These are phyloP conservation scores for Gaertneriomyces sp. DNA, from an alignment of 192 early-diverging fungal species.

Conservation along the genomic window DNA sequence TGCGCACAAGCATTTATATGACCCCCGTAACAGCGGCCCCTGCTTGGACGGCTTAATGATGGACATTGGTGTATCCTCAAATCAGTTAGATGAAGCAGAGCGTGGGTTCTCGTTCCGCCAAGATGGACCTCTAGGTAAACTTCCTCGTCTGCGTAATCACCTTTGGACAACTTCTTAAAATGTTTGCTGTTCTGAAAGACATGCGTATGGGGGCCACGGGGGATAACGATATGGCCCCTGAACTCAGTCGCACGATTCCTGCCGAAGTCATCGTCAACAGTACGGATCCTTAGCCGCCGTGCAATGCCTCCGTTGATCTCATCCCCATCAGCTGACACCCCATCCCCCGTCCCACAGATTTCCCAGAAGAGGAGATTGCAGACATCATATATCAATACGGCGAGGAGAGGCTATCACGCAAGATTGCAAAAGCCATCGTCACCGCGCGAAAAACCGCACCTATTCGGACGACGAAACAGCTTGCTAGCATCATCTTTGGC, in stretches of 20 bases:
- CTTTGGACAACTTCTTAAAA: not conserved
- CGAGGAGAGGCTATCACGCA: constrained; percentile 58
- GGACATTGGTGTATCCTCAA: constrained; percentile 71
- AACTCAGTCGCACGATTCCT: constrained; percentile 42
- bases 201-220: constrained; percentile 68
- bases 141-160: not conserved
- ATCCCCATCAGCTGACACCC: not conserved
- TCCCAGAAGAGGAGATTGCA: constrained; percentile 53
- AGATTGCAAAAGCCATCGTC: constrained; percentile 63
- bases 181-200: no score
- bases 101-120: constrained; percentile 69
- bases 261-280: constrained; percentile 64
- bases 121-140: constrained; percentile 59
- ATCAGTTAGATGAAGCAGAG: constrained; percentile 58
- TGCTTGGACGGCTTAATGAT: constrained; percentile 69
- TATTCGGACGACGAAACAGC: constrained; percentile 54
- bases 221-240: constrained; percentile 21
- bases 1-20: no score
- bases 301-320: not conserved
- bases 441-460: constrained; percentile 42
- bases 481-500: constrained; percentile 53
- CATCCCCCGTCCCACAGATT: constrained; percentile 27
- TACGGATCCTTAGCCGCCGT: not conserved
- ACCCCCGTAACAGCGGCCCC: constrained; percentile 19
- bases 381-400: constrained; percentile 64